Conservation (phyloP, 148 eudicot genomes). For the Fagopyrum esculentum region DNA sequence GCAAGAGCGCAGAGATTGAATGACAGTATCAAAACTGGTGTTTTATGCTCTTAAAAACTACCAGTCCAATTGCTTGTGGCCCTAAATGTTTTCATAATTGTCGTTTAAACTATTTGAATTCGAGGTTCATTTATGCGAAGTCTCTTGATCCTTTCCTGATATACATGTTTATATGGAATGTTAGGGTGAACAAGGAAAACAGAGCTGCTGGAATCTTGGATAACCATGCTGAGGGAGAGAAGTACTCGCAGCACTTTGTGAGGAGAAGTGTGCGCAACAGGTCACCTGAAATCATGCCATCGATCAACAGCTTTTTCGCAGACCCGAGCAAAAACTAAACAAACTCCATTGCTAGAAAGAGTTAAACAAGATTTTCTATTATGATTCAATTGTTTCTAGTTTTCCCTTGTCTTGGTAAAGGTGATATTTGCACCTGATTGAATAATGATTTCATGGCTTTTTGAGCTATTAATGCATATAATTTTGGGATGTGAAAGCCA, state of each 20-base stretch:
- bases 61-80: background rate
- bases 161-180: background rate
- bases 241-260: constrained; percentile 40
- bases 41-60: background rate
- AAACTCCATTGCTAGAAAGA: background rate
- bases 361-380: background rate
- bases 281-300: constrained; percentile 45
- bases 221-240: constrained; percentile 55
- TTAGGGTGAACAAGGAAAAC: constrained; percentile 54
- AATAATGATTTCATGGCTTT: background rate
- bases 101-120: background rate
- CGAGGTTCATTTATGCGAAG: background rate
- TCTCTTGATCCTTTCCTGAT: background rate
- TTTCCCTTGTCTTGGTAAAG: background rate
- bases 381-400: background rate
- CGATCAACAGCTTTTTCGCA: constrained; percentile 34
- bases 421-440: background rate
- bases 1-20: background rate
- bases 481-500: background rate
- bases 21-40: background rate
- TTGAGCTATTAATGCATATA: background rate
- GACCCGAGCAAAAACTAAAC: constrained; percentile 21
- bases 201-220: constrained; percentile 60
- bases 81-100: background rate
- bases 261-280: constrained; percentile 46